Conservation (phyloP, 2,329 filamentous ascomycete species). For the Akanthomyces muscarius region DNA sequence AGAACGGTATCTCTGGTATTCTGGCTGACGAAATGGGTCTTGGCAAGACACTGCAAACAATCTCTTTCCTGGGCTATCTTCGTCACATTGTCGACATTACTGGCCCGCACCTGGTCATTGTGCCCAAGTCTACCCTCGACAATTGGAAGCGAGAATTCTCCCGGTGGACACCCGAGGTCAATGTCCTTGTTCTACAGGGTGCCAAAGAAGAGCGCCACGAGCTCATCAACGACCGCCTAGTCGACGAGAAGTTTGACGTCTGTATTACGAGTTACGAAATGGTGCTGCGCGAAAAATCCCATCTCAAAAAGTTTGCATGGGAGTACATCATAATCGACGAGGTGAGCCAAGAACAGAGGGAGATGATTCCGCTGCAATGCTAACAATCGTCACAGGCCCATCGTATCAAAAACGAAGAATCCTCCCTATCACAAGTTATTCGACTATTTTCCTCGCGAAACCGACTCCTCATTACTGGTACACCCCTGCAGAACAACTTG, state of each 20-base stretch:
- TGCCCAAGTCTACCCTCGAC: conserved; percentile 95
- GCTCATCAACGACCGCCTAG: conserved; percentile 85
- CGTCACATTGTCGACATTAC: conserved; percentile 85
- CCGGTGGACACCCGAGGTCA: conserved; percentile 92
- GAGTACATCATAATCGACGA: conserved; percentile 99
- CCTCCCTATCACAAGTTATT: conserved; percentile 92
- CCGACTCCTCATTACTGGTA: conserved; percentile 91
- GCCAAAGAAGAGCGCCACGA: conserved; percentile 88
- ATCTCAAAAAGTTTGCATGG: conserved; percentile 97
- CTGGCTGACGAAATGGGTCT: conserved; percentile 98
- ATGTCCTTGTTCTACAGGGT: conserved; percentile 89
- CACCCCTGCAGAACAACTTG: conserved; percentile 93
- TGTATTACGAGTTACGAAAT: conserved; percentile 99
- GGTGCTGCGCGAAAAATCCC: conserved; percentile 91
- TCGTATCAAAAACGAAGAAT: conserved; percentile 99
- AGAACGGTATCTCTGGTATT: conserved; percentile 98
- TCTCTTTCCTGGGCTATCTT: conserved; percentile 92
- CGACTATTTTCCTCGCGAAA: conserved; percentile 95
- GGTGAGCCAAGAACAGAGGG: conserved; percentile 22
- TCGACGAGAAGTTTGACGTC: conserved; percentile 94
- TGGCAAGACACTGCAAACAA: conserved; percentile 96
- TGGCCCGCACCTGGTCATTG: conserved; percentile 85
- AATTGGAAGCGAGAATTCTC: conserved; percentile 97
- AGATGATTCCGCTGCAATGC: neutral
- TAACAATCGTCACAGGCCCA: conserved; percentile 53